Base-by-base conservation (phyloP, 768 basidiomycete genomes). In the Strobilomyces confusus region DNA sequence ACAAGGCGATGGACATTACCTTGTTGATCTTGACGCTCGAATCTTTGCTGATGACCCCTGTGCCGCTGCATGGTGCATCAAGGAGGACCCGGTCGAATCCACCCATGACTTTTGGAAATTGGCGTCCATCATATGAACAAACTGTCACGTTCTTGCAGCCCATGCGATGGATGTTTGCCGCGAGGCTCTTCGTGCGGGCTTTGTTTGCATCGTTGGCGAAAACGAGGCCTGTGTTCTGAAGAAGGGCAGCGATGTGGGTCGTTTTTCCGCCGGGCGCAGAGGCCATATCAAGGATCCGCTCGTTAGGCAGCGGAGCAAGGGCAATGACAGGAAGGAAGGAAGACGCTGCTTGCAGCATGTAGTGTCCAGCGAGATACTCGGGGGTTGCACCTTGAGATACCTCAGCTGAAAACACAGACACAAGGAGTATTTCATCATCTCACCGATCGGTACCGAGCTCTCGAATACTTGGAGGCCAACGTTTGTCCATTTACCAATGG, bases 241-340 rank as follows among this genome's bases (percentile, higher is more conserved):
- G 80, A 32, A 99, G 80, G 17, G 97, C 97, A 12, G 95, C 88
- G 62, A 99, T 95, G 70, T 99, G 94, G 11, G 97, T 98, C 40
- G 97, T 91, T 74, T 99, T 99, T 7, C 97, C 97, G 25, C 97
- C 97, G 0, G 97, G 97, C 0, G 97, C 94, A 44, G 94, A 95
- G 2, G 95, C 95, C 95, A 99, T 98, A 69, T 99, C 97, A 53
- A 99, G 80, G 12, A 98, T 83, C 12, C 95, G 88, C 66, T 98
- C 97, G 55, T 90, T 82, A 2, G 93, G 92, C 64, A 95, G 89
- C 6, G 97, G 97, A 23, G 83, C 77, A 36, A 99, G 86, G 4
- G 97, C 92, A 58, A 98, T 95, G 64, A 98, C 97, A 49, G 97
- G 97, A n/a, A 99, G 81, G 80, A 99, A 98, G 1, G 97, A 98